A percentile compares a stretch with the other conserved stretches of the same genome.
phyloP scores from a whole-genome alignment of 176 grass and related monocot species.

The Musa beccarii region DNA sequence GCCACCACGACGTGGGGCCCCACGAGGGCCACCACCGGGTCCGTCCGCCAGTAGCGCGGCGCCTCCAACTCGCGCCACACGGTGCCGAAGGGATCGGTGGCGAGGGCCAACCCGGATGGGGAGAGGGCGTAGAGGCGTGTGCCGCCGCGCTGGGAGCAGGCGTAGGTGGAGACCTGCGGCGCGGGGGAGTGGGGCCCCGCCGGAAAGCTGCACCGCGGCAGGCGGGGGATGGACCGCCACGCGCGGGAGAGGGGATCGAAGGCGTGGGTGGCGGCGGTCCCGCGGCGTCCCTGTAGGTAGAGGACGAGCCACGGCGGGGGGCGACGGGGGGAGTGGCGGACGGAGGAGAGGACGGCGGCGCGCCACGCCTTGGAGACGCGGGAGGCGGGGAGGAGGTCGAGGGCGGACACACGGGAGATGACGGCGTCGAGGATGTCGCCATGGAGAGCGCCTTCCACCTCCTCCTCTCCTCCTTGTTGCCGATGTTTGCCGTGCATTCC shows the following conservation, averaged over 20 bases:
- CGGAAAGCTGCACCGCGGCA: constrained; percentile 14
- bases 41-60: constrained; percentile 51
- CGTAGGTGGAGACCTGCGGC: constrained; percentile 34
- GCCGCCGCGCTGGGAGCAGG: constrained; percentile 18
- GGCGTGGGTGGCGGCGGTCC: constrained; percentile 37
- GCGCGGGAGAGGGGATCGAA: constrained; percentile 29
- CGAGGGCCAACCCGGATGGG: constrained; percentile 1
- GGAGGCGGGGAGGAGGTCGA: constrained; percentile 61
- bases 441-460: constrained; percentile 11
- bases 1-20: constrained; percentile 49
- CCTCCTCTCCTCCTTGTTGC: neutral
- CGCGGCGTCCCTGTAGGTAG: constrained; percentile 27
- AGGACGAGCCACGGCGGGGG: constrained; percentile 67
- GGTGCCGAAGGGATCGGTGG: constrained; percentile 37
- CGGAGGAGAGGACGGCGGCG: constrained; percentile 43
- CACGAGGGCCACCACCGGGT: constrained; percentile 58
- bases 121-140: constrained; percentile 5
- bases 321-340: constrained; percentile 36
- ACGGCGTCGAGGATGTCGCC: constrained; percentile 80
- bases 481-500: too few relatives aligned
- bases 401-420: constrained; percentile 31
- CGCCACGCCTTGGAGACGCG: constrained; percentile 65
- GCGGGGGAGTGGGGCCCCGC: constrained; percentile 34
- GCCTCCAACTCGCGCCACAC: constrained; percentile 26
- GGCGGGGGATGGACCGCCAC: neutral